Evolutionary conservation across 164 flowering plant genomes (phyloP), one percentile per base, ranked within the genome.

Genomic region (Magnolia officinalis): DNA sequence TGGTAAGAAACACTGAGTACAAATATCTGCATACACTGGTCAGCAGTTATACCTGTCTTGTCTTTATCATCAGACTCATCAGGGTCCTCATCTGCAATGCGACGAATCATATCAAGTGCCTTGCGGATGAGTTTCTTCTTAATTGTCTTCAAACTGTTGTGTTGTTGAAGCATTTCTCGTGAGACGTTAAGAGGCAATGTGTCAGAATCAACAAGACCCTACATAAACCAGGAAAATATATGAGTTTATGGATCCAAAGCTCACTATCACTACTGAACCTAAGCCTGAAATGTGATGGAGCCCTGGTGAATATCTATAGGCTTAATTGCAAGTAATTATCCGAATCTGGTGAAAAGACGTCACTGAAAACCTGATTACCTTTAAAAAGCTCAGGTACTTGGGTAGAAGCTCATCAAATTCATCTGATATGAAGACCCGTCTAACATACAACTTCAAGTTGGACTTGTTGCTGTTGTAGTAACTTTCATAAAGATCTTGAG

Each of bases 171-270:
- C 98, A 96, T 94, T 87, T 96, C 99, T 78, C 99, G 84, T 51
- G 99, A 94, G 19, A 96, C 98, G 80, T 96, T 96, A 8, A 96
- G 93, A 13, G 99, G 99, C 52, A 96, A 81, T 21, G 97, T 91
- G 80, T 96, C 99, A 8, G 98, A 96, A 83, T 96, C 99, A 81
- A 96, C 95, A 73, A 96, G 94, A 76, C 99, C 99, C 99, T 96
- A 92, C 78, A 73, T 24, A 10, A 55, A 37, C 45, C 45, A 80
- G 50, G 16, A 52, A 68, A 58, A 13, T 19, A 24, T 68, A 68
- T 20, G 18, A 31, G 50, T 8, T 65, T 20, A 8, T 21, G 55
- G 6, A 13, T 63, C 58, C 68, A 73, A n/a, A 73, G 75, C 55
- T 20, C 24, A 37, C 45, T 37, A 37, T 72, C 37, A 52, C 45